Conservation (phyloP, 257 asterid genomes). For the Fraxinus pennsylvanica region DNA sequence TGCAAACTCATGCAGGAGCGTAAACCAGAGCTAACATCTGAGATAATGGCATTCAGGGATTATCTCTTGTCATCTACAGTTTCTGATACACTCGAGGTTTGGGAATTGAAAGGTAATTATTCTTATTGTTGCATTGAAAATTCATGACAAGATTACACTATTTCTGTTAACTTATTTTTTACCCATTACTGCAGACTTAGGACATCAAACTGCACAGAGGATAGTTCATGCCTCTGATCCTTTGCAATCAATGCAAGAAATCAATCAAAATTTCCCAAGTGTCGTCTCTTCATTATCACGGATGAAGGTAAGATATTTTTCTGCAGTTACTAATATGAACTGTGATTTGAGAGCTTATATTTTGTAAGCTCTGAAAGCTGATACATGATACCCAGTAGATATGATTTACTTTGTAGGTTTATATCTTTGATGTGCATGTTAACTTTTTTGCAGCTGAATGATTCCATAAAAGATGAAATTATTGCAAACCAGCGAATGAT, state of each 20-base stretch:
- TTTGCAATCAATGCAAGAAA: slow-evolving; percentile 91
- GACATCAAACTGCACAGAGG: slow-evolving; percentile 99
- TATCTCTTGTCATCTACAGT: slow-evolving; percentile 78
- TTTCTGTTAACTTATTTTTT: slow-evolving; percentile 20
- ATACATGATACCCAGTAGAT: slow-evolving; percentile 15
- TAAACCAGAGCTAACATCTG: slow-evolving; percentile 85
- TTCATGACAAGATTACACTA: slow-evolving; percentile 2
- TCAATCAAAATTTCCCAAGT: slow-evolving; percentile 92
- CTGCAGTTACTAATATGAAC: slow-evolving; percentile 21
- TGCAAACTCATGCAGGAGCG: slow-evolving; percentile 73
- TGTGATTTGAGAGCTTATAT: slow-evolving; percentile 16
- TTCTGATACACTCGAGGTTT: slow-evolving; percentile 88
- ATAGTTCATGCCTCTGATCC: slow-evolving; percentile 97
- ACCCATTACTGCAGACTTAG: slow-evolving; percentile 57
- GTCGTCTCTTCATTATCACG: slow-evolving; percentile 95
- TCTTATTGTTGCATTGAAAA: slow-evolving; percentile 19
- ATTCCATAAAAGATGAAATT: slow-evolving; percentile 93
- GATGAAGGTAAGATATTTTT: slow-evolving; percentile 65
- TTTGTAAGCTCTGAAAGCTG: slow-evolving; percentile 21
- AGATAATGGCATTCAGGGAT: slow-evolving; percentile 98
- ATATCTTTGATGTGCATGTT: no score
- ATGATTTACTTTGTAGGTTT: not conserved
- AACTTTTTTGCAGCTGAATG: slow-evolving; percentile 72
- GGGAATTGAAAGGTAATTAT: slow-evolving; percentile 91
- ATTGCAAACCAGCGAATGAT: slow-evolving; percentile 90